A percentile compares a stretch with the other conserved stretches of the same genome.
phyloP scores from a whole-genome alignment of 352 stramenopile genomes.

The Nothophytophthora sp. region DNA sequence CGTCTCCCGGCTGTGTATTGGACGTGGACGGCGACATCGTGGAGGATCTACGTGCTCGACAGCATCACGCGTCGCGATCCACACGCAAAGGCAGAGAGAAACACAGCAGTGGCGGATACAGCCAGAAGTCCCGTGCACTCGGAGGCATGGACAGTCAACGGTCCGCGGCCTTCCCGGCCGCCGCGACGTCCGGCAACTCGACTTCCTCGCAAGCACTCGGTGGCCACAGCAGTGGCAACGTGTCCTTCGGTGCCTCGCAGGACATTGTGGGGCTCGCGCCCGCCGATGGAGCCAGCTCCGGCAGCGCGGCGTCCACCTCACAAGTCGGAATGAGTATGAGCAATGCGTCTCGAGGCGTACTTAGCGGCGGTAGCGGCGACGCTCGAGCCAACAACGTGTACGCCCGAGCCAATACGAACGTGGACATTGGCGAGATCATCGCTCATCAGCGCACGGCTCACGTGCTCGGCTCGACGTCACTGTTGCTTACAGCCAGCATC shows the following conservation, averaged over 20 bases:
- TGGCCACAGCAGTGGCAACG: slow-evolving; percentile 44
- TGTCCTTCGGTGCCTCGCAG: slow-evolving; percentile 58
- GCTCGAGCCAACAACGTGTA: slow-evolving; percentile 59
- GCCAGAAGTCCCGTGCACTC: slow-evolving; percentile 44
- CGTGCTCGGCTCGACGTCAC: slow-evolving; percentile 56
- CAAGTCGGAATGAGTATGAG: slow-evolving; percentile 46
- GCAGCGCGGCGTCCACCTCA: slow-evolving; percentile 35
- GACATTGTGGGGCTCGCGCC: slow-evolving; percentile 24
- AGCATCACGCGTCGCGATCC: slow-evolving; percentile 33
- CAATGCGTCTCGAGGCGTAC: slow-evolving; percentile 40
- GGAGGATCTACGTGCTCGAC: slow-evolving; percentile 58
- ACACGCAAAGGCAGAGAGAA: slow-evolving; percentile 18
- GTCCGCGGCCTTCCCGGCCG: slow-evolving; percentile 27
- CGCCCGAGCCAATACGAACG: slow-evolving; percentile 67
- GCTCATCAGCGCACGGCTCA: slow-evolving; percentile 60
- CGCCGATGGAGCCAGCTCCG: slow-evolving; percentile 28
- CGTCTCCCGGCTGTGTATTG: slow-evolving; percentile 77
- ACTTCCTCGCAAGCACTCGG: slow-evolving; percentile 42
- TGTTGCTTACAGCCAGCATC: slow-evolving; percentile 64
- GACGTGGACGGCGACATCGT: slow-evolving; percentile 82
- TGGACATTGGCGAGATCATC: slow-evolving; percentile 76
- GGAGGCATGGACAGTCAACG: slow-evolving; percentile 46
- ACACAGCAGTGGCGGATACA: slow-evolving; percentile 24
- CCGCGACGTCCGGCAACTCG: slow-evolving; percentile 28
- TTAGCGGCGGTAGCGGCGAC: slow-evolving; percentile 47